phyloP scores from a whole-genome alignment of 1,139 yeast genomes.

The Diutina ranongensis region DNA sequence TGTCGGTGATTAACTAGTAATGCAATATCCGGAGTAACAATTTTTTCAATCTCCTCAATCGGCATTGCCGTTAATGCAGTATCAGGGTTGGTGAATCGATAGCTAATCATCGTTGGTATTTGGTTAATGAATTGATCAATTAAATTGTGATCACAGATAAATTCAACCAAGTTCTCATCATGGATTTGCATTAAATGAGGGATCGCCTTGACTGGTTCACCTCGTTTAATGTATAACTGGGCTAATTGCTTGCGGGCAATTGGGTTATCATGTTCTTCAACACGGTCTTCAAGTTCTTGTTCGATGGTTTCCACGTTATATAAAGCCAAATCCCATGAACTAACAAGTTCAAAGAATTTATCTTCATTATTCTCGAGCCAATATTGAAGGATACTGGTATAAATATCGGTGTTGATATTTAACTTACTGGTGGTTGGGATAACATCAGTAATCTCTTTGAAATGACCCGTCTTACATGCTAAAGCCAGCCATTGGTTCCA shows the following conservation, averaged over 20 bases:
- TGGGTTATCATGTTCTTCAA: slow-evolving; percentile 13
- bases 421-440: slow-evolving; percentile 39
- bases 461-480: slow-evolving; percentile 40
- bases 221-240: slow-evolving; percentile 41
- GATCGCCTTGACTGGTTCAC: slow-evolving; percentile 54
- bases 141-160: neutral
- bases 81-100: neutral
- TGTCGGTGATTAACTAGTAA: slow-evolving; percentile 56
- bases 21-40: slow-evolving; percentile 34
- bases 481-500: slow-evolving; percentile 62
- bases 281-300: slow-evolving; percentile 32
- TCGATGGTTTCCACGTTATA: slow-evolving; percentile 40
- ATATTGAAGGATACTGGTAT: slow-evolving; percentile 39
- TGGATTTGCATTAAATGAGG: slow-evolving; percentile 44
- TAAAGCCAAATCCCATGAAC: slow-evolving; percentile 48
- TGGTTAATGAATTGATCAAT: neutral
- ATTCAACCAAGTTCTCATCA: slow-evolving; percentile 25
- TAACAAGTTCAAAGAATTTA: slow-evolving; percentile 29
- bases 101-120: neutral
- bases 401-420: slow-evolving; percentile 28
- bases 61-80: slow-evolving; percentile 18
- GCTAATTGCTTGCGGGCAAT: slow-evolving; percentile 41
- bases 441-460: slow-evolving; percentile 34
- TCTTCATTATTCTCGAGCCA: slow-evolving; percentile 31
- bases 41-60: slow-evolving; percentile 27